phyloP scores from a whole-genome alignment of 108 stramenopile genomes.

The Pseudonitzschia delicatissima region DNA sequence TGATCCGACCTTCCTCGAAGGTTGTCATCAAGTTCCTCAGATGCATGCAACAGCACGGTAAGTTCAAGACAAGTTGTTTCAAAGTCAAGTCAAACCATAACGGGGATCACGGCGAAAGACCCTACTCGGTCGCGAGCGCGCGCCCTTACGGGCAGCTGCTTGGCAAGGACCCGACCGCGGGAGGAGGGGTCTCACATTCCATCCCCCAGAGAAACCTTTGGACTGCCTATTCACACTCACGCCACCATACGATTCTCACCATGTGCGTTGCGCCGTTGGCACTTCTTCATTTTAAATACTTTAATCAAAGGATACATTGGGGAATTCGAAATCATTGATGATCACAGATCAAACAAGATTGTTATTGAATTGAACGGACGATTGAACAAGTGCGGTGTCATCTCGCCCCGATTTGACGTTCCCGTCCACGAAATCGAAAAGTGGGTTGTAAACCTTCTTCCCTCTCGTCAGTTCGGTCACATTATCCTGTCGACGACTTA shows the following conservation, averaged over 20 bases:
- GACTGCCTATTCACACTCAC: constrained; percentile 60
- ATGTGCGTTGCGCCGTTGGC: constrained; percentile 53
- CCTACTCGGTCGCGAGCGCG: constrained; percentile 38
- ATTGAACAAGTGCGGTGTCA: constrained; percentile 99
- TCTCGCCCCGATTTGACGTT: constrained; percentile 98
- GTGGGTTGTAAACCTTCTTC: constrained; percentile 97
- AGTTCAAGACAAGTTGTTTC: constrained; percentile 24
- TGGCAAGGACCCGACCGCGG: constrained; percentile 44
- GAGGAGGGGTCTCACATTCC: constrained; percentile 4
- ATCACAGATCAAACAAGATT: constrained; percentile 99
- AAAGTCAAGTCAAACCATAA: not conserved
- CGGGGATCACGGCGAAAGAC: constrained; percentile 8
- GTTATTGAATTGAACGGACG: constrained; percentile 97
- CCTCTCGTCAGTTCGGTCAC: constrained; percentile 99
- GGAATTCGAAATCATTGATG: constrained; percentile 99
- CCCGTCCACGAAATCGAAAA: constrained; percentile 91
- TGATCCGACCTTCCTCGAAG: constrained; percentile 99
- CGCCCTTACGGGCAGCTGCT: constrained; percentile 24
- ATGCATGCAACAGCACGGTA: constrained; percentile 99
- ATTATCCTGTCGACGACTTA: constrained; percentile 95
- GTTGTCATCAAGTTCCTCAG: constrained; percentile 99
- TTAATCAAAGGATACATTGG: constrained; percentile 95
- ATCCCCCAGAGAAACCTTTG: constrained; percentile 32
- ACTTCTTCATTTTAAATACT: constrained; percentile 24
- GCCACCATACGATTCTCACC: constrained; percentile 29